phyloP scores from a whole-genome alignment of 108 stramenopile species.

The Discostella stelligeroides region DNA sequence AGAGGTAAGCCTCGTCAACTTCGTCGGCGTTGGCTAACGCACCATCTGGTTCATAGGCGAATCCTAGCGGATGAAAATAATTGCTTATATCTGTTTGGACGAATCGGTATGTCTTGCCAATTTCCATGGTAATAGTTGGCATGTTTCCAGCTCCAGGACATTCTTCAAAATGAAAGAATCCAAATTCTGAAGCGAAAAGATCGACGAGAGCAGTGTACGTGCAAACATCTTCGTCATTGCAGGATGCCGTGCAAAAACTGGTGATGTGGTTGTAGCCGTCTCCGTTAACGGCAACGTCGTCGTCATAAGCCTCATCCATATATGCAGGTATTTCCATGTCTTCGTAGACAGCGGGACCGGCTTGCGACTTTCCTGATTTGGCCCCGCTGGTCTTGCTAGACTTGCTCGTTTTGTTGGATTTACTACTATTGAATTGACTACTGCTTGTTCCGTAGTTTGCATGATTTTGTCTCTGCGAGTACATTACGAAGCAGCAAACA shows the following conservation, averaged over 20 bases:
- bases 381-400: no score
- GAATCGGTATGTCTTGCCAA: conserved; percentile 82
- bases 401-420: no score
- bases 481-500: no score
- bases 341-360: no score
- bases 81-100: conserved; percentile 54
- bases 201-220: conserved; percentile 30
- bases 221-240: conserved; percentile 12
- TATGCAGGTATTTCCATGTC: no score
- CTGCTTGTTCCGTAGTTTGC: no score
- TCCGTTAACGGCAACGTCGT: neutral
- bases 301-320: no score
- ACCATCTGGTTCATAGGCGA: conserved; percentile 87
- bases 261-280: neutral
- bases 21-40: conserved; percentile 75
- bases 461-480: no score
- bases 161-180: conserved; percentile 83
- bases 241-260: conserved; percentile 21
- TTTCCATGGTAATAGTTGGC: conserved; percentile 79
- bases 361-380: no score
- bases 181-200: conserved; percentile 53
- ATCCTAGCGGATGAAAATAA: conserved; percentile 87
- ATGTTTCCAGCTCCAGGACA: conserved; percentile 47
- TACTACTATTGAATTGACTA: no score
- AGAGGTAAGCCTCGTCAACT: conserved; percentile 57